These are phyloP conservation scores for Crithidia fasciculata DNA, from an alignment of 208 protist species.

Conservation along the genomic window DNA sequence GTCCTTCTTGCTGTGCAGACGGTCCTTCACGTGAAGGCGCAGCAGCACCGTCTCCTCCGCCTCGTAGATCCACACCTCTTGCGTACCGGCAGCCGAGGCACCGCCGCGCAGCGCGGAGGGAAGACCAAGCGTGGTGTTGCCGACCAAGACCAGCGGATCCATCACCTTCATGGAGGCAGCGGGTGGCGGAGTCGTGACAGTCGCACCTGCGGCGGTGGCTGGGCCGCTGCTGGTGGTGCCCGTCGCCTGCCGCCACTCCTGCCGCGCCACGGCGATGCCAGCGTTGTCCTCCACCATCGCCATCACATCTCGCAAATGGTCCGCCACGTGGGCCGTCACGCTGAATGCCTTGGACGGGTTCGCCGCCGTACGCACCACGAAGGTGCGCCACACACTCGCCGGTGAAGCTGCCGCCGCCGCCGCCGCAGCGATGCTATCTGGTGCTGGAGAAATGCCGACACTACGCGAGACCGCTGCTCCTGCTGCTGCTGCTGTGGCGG, in stretches of 20 bases:
- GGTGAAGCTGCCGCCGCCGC: background rate
- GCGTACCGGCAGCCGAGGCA: background rate
- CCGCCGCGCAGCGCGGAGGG: conserved; percentile 29
- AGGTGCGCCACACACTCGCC: conserved; percentile 35
- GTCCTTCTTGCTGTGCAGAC: conserved; percentile 54
- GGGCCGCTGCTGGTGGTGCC: background rate
- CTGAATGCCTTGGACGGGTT: conserved; percentile 75
- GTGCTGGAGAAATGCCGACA: background rate
- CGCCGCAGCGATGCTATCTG: background rate
- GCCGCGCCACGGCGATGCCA: conserved; percentile 65
- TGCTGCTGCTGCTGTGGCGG: background rate
- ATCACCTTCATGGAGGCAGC: conserved; percentile 35
- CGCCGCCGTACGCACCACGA: conserved; percentile 57
- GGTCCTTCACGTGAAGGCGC: conserved; percentile 45
- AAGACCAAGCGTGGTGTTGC: conserved; percentile 66
- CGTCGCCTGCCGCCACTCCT: conserved; percentile 67
- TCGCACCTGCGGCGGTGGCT: background rate
- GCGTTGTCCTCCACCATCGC: conserved; percentile 80
- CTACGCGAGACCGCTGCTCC: background rate
- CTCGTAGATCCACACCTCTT: conserved; percentile 75
- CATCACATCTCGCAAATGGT: conserved; percentile 79
- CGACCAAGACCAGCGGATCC: conserved; percentile 47
- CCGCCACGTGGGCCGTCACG: conserved; percentile 83
- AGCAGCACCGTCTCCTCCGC: conserved; percentile 66
- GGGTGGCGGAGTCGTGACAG: background rate